phyloP scores from a whole-genome alignment of 129 eudicot genomes.

The Dittrichia graveolens region DNA sequence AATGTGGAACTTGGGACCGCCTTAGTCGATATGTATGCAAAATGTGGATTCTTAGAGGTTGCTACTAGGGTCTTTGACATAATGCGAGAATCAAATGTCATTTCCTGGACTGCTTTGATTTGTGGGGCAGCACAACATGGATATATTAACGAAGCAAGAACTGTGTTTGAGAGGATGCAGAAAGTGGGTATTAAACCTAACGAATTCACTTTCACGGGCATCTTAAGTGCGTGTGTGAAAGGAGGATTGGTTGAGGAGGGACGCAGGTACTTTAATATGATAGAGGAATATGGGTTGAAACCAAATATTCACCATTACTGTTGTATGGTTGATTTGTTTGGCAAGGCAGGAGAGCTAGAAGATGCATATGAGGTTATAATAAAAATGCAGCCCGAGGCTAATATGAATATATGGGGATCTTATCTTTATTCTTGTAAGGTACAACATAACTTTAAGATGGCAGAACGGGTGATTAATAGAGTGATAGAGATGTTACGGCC shows the following conservation, averaged over 20 bases:
- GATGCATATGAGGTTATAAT: slow-evolving; percentile 63
- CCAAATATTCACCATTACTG: slow-evolving; percentile 73
- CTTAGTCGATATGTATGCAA: slow-evolving; percentile 65
- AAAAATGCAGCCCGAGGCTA: slow-evolving; percentile 56
- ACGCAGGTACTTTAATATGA: slow-evolving; percentile 44
- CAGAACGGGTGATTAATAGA: slow-evolving; percentile 54
- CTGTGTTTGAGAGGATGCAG: slow-evolving; percentile 50
- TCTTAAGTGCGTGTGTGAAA: slow-evolving; percentile 61
- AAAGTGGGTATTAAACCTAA: slow-evolving; percentile 53
- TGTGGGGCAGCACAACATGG: slow-evolving; percentile 69
- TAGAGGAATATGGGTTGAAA: slow-evolving; percentile 43
- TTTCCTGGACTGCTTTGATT: slow-evolving; percentile 69
- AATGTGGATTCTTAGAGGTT: slow-evolving; percentile 54
- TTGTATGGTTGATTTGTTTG: slow-evolving; percentile 73
- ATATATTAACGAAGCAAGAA: slow-evolving; percentile 44
- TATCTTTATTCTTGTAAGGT: slow-evolving; percentile 64
- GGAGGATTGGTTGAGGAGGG: slow-evolving; percentile 75
- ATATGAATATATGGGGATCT: slow-evolving; percentile 65
- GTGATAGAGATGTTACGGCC: slow-evolving; percentile 48
- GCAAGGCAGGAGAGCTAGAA: slow-evolving; percentile 58
- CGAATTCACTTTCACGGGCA: slow-evolving; percentile 68
- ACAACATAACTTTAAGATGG: slow-evolving; percentile 58
- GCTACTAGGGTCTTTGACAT: slow-evolving; percentile 48
- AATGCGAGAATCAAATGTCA: slow-evolving; percentile 46
- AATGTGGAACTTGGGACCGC: slow-evolving; percentile 57